A percentile compares a stretch with the other conserved stretches of the same genome.
These are phyloP conservation scores for Aphelidium insulamus DNA, from an alignment of 371 early-diverging fungal genomes.

Conservation along the genomic window DNA sequence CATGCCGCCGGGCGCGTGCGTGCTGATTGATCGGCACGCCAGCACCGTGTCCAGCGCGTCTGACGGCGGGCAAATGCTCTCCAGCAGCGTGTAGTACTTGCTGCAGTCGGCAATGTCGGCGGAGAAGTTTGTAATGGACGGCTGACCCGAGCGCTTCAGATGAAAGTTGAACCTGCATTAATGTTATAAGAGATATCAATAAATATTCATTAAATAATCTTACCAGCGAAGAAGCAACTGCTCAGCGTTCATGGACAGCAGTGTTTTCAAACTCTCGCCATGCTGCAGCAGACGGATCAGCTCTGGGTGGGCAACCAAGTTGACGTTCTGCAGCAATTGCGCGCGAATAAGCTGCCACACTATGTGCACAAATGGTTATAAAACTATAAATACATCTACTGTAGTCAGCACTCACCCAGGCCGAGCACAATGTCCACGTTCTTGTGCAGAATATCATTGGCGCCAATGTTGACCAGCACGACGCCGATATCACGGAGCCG, in stretches of 20 bases:
- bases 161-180: slow-evolving; percentile 4
- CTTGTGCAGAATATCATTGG: slow-evolving; percentile 5
- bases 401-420: slow-evolving; percentile 2
- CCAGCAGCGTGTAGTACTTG: neutral
- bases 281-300: no score
- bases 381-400: neutral
- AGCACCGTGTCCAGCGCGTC: neutral
- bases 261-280: no score
- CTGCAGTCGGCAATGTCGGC: no score
- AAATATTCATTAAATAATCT: no score
- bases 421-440: slow-evolving; percentile 10
- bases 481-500: slow-evolving; percentile 6
- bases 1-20: no score
- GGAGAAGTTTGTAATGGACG: no score
- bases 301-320: no score
- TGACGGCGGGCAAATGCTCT: neutral
- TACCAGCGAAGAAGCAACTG: slow-evolving; percentile 2
- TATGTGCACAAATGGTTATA: no score
- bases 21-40: no score
- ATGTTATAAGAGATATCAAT: no score
- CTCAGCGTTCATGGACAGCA: slow-evolving; percentile 1
- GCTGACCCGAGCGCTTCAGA: neutral
- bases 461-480: slow-evolving; percentile 4
- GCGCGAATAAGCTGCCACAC: no score
- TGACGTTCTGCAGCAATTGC: no score